Evolutionary conservation across 148 eudicot genomes (phyloP).

Genomic region (Vaccinium darrowii): DNA sequence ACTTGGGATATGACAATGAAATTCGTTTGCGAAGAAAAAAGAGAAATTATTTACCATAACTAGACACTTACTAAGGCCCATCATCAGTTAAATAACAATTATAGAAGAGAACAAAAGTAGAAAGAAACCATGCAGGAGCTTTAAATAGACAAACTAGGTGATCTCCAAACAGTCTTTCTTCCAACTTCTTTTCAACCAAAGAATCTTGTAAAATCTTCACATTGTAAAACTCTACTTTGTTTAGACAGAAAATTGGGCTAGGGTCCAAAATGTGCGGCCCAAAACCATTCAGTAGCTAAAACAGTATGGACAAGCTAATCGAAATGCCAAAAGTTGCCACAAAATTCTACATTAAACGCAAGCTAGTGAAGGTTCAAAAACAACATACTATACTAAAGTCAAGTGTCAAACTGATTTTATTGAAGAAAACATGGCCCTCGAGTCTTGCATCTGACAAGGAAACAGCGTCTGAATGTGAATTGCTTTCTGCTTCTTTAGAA

Average conservation of each 20-base stretch:
- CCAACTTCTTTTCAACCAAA: neutral
- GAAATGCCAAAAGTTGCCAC: constrained; percentile 5
- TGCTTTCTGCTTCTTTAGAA: neutral
- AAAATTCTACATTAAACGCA: neutral
- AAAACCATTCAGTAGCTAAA: neutral
- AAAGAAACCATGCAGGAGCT: neutral
- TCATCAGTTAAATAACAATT: neutral
- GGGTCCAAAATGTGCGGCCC: neutral
- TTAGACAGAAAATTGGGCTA: neutral
- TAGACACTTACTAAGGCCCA: neutral
- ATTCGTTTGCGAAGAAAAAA: neutral
- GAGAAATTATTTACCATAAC: neutral
- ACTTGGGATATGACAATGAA: neutral
- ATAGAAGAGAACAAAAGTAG: neutral
- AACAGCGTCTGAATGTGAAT: neutral
- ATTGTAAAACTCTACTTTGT: neutral
- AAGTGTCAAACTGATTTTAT: neutral
- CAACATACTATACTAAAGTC: neutral
- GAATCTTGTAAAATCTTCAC: neutral
- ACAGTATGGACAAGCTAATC: neutral
- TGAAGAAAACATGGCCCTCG: neutral
- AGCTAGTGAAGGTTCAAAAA: neutral
- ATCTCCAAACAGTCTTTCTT: neutral
- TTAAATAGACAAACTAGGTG: neutral
- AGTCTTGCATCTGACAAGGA: neutral